Evolutionary conservation across 1,284 basidiomycete species (phyloP).

Genomic region (Apiotrichum akiyoshidainum): DNA sequence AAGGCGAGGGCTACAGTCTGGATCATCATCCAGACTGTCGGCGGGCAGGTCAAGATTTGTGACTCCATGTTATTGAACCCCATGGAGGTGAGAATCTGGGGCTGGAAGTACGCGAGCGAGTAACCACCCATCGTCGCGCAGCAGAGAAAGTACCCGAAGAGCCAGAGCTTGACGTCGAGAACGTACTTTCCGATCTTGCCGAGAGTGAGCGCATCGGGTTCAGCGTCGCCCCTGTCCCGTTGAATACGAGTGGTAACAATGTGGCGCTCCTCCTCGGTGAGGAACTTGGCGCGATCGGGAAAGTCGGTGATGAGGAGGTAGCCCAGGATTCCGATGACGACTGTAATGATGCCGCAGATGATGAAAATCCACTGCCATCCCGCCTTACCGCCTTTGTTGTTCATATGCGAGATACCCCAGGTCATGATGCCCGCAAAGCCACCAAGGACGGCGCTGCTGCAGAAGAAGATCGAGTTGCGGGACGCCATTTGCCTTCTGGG

Average conservation of each 20-base stretch:
- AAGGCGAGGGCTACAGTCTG: constrained; percentile 44
- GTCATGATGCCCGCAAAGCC: constrained; percentile 9
- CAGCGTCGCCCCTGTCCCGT: constrained; percentile 42
- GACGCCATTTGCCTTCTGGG: constrained; percentile 51
- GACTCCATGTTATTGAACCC: constrained; percentile 42
- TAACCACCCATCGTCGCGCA: constrained; percentile 20
- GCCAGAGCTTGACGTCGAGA: constrained; percentile 50
- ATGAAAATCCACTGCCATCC: constrained; percentile 14
- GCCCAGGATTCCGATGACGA: neutral
- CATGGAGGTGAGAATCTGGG: constrained; percentile 48
- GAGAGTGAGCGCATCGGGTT: constrained; percentile 46
- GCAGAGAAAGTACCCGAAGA: constrained; percentile 50
- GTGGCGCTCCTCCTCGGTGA: constrained; percentile 7
- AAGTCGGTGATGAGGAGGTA: constrained; percentile 13
- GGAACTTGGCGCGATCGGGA: constrained; percentile 12
- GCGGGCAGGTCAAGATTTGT: constrained; percentile 48
- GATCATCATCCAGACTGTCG: constrained; percentile 45
- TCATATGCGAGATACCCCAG: constrained; percentile 10
- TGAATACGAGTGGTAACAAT: constrained; percentile 12
- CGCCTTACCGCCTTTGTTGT: constrained; percentile 1
- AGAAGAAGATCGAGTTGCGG: constrained; percentile 50
- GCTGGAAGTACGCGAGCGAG: constrained; percentile 47
- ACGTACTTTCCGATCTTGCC: constrained; percentile 41
- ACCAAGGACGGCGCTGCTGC: constrained; percentile 23
- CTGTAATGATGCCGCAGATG: neutral